Evolutionary conservation across 352 stramenopile genomes (phyloP).

Genomic region (Blastocystis sp.): DNA sequence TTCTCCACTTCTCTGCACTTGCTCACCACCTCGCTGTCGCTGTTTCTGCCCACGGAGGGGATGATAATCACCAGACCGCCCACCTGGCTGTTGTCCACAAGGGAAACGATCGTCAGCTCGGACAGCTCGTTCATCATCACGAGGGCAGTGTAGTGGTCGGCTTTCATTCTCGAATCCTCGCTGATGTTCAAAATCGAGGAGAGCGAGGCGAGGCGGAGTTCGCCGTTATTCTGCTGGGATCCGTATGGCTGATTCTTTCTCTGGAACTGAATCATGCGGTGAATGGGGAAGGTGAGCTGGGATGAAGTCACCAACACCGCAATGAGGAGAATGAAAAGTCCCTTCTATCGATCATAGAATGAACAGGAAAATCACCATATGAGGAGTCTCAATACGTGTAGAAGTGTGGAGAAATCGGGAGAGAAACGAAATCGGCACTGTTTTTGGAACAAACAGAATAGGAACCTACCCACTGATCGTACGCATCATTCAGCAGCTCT

Average conservation of each 20-base stretch:
- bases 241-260: conserved; percentile 41
- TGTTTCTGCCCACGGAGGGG: background rate
- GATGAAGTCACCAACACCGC: background rate
- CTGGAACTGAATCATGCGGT: conserved; percentile 59
- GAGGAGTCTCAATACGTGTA: too few relatives aligned
- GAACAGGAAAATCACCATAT: background rate
- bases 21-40: background rate
- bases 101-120: background rate
- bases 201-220: conserved; percentile 34
- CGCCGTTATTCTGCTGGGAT: conserved; percentile 54
- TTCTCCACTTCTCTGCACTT: background rate
- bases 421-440: too few relatives aligned
- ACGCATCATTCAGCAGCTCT: too few relatives aligned
- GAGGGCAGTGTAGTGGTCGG: conserved; percentile 44
- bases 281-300: conserved; percentile 51
- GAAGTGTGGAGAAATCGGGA: too few relatives aligned
- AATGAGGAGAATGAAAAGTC: conserved; percentile 1
- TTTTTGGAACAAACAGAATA: too few relatives aligned
- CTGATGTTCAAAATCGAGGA: conserved; percentile 26
- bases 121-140: conserved; percentile 34
- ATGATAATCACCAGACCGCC: conserved; percentile 38
- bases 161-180: conserved; percentile 8
- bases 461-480: too few relatives aligned
- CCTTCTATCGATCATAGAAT: background rate
- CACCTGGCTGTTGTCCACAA: conserved; percentile 25